Conservation (phyloP, 805 yeast genomes). For the Jamesozyma rosinii region DNA sequence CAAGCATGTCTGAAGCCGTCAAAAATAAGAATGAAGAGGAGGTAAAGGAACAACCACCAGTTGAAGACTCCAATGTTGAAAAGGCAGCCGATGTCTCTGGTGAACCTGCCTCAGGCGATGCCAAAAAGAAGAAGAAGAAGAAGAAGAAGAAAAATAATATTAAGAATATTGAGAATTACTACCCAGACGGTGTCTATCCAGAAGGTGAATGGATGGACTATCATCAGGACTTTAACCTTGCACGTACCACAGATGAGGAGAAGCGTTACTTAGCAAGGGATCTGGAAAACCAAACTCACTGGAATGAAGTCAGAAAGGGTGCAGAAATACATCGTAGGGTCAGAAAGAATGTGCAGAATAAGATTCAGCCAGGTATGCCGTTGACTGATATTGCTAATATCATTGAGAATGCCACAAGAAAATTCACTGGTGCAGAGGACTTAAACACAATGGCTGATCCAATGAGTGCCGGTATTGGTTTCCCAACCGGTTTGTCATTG, state of each 20-base stretch:
- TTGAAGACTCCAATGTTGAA: neutral
- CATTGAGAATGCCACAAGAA: conserved; percentile 77
- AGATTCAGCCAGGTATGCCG: conserved; percentile 82
- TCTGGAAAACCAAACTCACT: conserved; percentile 41
- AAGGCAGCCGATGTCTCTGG: conserved; percentile 1
- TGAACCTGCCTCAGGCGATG: conserved; percentile 2
- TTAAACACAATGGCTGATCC: conserved; percentile 37
- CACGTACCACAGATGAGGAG: conserved; percentile 80
- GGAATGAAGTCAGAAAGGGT: conserved; percentile 89
- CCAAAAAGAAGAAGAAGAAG: conserved; percentile 48
- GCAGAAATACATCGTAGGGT: conserved; percentile 94
- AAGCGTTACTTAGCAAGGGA: conserved; percentile 62
- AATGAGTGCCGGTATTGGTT: conserved; percentile 76
- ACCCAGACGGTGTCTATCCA: conserved; percentile 67
- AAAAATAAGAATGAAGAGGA: neutral
- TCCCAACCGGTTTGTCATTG: conserved; percentile 94
- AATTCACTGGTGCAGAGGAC: conserved; percentile 55
- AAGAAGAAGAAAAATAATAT: conserved; percentile 46
- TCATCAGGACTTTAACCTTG: conserved; percentile 48
- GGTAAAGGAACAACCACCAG: neutral
- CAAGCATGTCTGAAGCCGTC: neutral
- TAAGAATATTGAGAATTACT: conserved; percentile 56
- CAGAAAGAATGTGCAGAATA: conserved; percentile 64
- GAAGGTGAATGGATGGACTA: conserved; percentile 85
- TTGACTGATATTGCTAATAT: conserved; percentile 83